Conservation (phyloP, 2,329 filamentous ascomycete genomes). For the Chrysosporium queenslandicum region DNA sequence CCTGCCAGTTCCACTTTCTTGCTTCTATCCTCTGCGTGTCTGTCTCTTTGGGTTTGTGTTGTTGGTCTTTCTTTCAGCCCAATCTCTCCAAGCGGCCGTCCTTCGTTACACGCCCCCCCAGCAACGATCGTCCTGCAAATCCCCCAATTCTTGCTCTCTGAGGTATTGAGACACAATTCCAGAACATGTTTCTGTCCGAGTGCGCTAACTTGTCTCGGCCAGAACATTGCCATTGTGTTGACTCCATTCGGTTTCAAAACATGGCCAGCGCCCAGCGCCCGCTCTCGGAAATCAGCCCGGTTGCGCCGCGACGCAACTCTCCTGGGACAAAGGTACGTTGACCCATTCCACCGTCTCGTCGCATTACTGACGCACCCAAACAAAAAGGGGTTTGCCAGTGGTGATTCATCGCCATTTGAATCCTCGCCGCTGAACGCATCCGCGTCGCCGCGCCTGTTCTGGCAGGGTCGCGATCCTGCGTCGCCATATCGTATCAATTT, state of each 20-base stretch:
- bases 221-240: not conserved
- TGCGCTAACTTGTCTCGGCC: conserved; percentile 1
- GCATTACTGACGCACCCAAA: no score
- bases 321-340: conserved; percentile 46
- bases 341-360: no score
- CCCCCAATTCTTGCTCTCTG: no score
- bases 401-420: conserved; percentile 74
- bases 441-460: conserved; percentile 76
- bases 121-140: not conserved
- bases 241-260: conserved; percentile 34
- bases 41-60: not conserved
- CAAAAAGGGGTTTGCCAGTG: conserved; percentile 42
- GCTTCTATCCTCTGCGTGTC: no score
- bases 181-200: no score
- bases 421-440: conserved; percentile 59
- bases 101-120: not conserved
- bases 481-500: conserved; percentile 53
- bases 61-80: conserved; percentile 6
- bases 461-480: conserved; percentile 65
- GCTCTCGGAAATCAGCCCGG: conserved; percentile 78
- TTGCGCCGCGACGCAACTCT: conserved; percentile 80
- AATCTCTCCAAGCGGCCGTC: conserved; percentile 3
- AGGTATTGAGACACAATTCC: no score
- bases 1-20: not conserved
- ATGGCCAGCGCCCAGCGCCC: conserved; percentile 54